Percentiles rank a stretch among this genome's conserved stretches.
These are phyloP conservation scores for Rasamsonia emersonii DNA, from an alignment of 2,329 filamentous ascomycete species.

Conservation along the genomic window DNA sequence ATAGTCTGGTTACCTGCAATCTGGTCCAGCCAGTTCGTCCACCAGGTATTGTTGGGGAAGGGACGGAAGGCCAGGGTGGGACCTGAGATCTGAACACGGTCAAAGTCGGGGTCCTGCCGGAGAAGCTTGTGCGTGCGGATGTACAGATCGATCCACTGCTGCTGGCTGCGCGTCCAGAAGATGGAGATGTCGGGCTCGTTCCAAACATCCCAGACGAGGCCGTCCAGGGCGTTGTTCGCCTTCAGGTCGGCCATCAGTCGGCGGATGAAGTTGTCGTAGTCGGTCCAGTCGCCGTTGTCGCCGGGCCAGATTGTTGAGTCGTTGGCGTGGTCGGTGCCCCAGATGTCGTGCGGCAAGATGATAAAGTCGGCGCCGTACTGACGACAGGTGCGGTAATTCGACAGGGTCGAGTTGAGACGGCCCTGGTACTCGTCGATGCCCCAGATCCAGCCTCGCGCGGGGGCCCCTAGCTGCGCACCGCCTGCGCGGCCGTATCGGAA, in stretches of 20 bases:
- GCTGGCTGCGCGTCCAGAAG: slow-evolving; percentile 30
- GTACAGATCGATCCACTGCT: slow-evolving; percentile 37
- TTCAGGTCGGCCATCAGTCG: slow-evolving; percentile 15
- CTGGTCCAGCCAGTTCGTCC: slow-evolving; percentile 28
- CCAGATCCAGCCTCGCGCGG: slow-evolving; percentile 32
- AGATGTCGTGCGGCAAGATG: slow-evolving; percentile 39
- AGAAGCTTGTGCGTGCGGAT: slow-evolving; percentile 30
- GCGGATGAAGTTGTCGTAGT: slow-evolving; percentile 12
- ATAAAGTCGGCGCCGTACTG: slow-evolving; percentile 38
- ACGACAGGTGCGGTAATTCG: slow-evolving; percentile 38
- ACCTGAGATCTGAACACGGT: slow-evolving; percentile 25
- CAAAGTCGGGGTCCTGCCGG: slow-evolving; percentile 18
- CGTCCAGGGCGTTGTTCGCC: slow-evolving; percentile 20
- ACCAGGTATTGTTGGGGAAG: slow-evolving; percentile 29
- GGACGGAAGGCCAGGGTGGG: slow-evolving; percentile 31
- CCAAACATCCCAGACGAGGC: slow-evolving; percentile 44
- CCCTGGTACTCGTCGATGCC: slow-evolving; percentile 24
- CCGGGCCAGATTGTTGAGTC: slow-evolving; percentile 37
- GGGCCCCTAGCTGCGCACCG: slow-evolving; percentile 31
- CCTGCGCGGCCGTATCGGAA: slow-evolving; percentile 35
- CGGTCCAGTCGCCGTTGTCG: slow-evolving; percentile 42
- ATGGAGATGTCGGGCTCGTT: slow-evolving; percentile 42
- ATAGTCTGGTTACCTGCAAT: slow-evolving; percentile 29
- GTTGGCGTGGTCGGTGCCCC: slow-evolving; percentile 41
- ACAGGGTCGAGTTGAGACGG: slow-evolving; percentile 37